Percentiles rank a stretch among this genome's conserved stretches.
These are phyloP conservation scores for Exsudoporus floridanus DNA, from an alignment of 1,284 basidiomycete genomes.

Conservation along the genomic window DNA sequence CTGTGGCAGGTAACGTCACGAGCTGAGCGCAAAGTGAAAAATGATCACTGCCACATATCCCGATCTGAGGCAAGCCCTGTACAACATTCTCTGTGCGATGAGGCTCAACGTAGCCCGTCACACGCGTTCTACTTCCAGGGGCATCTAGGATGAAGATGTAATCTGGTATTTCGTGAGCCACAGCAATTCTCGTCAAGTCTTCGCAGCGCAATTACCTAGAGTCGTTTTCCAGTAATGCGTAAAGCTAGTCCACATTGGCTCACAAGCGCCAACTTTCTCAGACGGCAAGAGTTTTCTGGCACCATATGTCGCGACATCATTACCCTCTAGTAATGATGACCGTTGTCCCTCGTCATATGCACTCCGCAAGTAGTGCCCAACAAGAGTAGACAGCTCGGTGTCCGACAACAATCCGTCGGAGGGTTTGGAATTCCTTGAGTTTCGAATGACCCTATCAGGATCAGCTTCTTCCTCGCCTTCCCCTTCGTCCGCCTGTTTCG, in stretches of 20 bases:
- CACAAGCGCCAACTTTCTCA: conserved; percentile 51
- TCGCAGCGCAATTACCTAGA: conserved; percentile 54
- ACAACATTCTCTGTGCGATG: conserved; percentile 63
- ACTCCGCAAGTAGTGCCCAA: conserved; percentile 48
- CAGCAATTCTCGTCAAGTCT: not conserved
- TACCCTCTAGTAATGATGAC: conserved; percentile 15
- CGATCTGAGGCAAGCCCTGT: conserved; percentile 77
- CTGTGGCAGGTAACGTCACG: conserved; percentile 11
- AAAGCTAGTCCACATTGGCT: conserved; percentile 81
- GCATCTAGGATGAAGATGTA: conserved; percentile 79
- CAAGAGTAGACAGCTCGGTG: conserved; percentile 59
- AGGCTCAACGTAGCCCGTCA: conserved; percentile 66
- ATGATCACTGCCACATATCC: conserved; percentile 86
- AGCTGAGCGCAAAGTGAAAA: conserved; percentile 69
- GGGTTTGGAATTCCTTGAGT: conserved; percentile 61
- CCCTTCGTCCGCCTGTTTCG: conserved; percentile 42
- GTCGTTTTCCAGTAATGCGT: conserved; percentile 81
- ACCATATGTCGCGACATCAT: conserved; percentile 47
- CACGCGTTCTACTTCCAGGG: conserved; percentile 38
- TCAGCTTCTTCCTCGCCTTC: conserved; percentile 50
- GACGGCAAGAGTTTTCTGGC: conserved; percentile 43
- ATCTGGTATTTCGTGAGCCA: conserved; percentile 49
- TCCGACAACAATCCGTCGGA: conserved; percentile 74
- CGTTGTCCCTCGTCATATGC: conserved; percentile 60
- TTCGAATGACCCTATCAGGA: conserved; percentile 73